Evolutionary conservation across 169 alveolate species (phyloP).

Genomic region (Miamiensis avidus): DNA sequence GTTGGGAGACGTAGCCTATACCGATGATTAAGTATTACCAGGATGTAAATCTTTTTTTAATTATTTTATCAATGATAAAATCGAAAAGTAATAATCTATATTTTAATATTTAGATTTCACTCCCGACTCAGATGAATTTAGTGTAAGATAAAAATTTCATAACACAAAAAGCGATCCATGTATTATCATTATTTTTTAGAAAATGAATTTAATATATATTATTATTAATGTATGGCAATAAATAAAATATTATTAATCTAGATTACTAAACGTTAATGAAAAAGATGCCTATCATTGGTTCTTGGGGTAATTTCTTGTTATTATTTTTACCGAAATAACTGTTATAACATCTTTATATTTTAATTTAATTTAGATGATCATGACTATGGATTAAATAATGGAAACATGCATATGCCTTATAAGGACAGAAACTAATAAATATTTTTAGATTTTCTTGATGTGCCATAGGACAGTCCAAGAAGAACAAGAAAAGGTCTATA

Average conservation of each 20-base stretch:
- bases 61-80: too few species aligned
- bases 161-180: neutral
- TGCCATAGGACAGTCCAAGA: slow-evolving; percentile 41
- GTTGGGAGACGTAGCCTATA: neutral
- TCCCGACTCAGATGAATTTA: neutral
- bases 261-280: neutral
- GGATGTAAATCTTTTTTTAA: neutral
- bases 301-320: too few species aligned
- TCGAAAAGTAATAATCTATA: too few species aligned
- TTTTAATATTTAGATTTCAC: neutral
- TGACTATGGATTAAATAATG: slow-evolving; percentile 62
- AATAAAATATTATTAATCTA: too few species aligned
- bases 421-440: slow-evolving; percentile 47
- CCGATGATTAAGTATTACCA: neutral
- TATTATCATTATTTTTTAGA: too few species aligned
- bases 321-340: too few species aligned
- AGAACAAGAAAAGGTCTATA: slow-evolving; percentile 14
- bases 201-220: too few species aligned
- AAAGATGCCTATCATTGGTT: neutral
- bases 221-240: neutral
- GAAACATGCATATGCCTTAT: slow-evolving; percentile 31
- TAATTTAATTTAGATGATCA: too few species aligned
- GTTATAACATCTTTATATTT: too few species aligned
- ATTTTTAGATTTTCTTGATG: slow-evolving; percentile 58
- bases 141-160: too few species aligned